Evolutionary conservation across 2,329 filamentous ascomycete species (phyloP).

Genomic region (Thermochaetoides dissita): DNA sequence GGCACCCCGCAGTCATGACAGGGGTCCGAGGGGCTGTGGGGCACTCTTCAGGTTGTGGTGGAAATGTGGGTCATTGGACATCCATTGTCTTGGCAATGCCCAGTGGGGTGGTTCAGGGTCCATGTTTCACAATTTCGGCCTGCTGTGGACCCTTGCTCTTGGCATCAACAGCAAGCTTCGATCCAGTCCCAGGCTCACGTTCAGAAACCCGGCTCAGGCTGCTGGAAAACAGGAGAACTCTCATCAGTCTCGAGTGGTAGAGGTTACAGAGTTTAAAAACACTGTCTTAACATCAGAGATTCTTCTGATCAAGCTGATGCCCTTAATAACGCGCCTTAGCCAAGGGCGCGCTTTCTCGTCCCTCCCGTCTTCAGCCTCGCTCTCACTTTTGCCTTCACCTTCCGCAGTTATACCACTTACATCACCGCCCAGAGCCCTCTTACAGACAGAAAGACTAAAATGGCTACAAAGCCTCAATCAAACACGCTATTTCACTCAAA

Average conservation of each 20-base stretch:
- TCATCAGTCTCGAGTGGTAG: background rate
- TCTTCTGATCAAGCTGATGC: no score
- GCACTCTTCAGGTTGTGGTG: background rate
- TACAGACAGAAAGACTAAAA: no score
- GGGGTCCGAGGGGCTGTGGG: no score
- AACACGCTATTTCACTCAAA: slow-evolving; percentile 2
- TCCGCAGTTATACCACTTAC: no score
- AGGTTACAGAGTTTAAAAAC: background rate
- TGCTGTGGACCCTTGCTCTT: background rate
- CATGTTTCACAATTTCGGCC: background rate
- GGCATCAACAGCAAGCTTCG: background rate
- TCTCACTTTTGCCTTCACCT: no score
- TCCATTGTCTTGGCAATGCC: background rate
- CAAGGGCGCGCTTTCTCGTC: no score
- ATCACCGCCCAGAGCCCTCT: no score
- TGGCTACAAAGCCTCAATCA: background rate
- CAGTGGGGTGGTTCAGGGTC: background rate
- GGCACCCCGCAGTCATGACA: slow-evolving; percentile 8
- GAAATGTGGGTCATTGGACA: background rate
- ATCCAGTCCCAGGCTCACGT: background rate
- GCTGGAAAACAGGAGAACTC: no score
- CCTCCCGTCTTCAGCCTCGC: no score
- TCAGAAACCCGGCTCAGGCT: no score
- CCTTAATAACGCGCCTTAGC: no score
- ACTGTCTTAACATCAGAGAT: no score